Conservation (phyloP, 192 early-diverging fungal genomes). For the Coemansia sp. region DNA sequence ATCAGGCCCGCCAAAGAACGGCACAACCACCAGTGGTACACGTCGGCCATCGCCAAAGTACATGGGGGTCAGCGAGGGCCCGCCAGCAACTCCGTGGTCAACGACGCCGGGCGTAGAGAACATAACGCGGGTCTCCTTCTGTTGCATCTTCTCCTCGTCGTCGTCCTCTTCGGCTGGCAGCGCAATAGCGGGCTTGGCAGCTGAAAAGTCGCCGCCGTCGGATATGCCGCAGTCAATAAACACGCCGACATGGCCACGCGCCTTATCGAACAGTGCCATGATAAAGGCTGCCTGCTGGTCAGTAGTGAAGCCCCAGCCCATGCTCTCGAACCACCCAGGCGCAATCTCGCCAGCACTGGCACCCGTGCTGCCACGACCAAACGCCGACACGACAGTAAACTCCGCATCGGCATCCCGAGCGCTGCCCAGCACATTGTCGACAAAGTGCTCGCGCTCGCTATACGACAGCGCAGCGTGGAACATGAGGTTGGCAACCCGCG, state of each 20-base stretch:
- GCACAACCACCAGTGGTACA: slow-evolving; percentile 68
- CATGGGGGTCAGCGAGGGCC: slow-evolving; percentile 9
- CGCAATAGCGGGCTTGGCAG: neutral
- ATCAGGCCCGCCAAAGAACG: slow-evolving; percentile 74
- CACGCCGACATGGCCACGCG: slow-evolving; percentile 58
- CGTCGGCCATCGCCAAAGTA: slow-evolving; percentile 47
- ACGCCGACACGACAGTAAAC: slow-evolving; percentile 75
- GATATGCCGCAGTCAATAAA: slow-evolving; percentile 76
- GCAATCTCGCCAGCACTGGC: slow-evolving; percentile 10
- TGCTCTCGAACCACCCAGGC: slow-evolving; percentile 44
- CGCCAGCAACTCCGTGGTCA: neutral
- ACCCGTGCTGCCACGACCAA: slow-evolving; percentile 32
- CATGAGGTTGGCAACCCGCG: slow-evolving; percentile 69
- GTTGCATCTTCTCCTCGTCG: neutral
- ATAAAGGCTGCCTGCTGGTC: slow-evolving; percentile 59
- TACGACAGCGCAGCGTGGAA: slow-evolving; percentile 68
- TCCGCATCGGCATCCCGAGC: slow-evolving; percentile 61
- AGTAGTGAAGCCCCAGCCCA: slow-evolving; percentile 52
- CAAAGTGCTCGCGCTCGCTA: slow-evolving; percentile 69
- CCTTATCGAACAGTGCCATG: slow-evolving; percentile 53
- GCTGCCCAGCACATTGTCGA: slow-evolving; percentile 65
- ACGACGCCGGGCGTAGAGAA: slow-evolving; percentile 8
- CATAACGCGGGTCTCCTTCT: slow-evolving; percentile 11
- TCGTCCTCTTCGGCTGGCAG: neutral
- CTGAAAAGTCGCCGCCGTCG: slow-evolving; percentile 30